phyloP scores from a whole-genome alignment of 2,329 filamentous ascomycete genomes.

The Fusarium haematococcum region DNA sequence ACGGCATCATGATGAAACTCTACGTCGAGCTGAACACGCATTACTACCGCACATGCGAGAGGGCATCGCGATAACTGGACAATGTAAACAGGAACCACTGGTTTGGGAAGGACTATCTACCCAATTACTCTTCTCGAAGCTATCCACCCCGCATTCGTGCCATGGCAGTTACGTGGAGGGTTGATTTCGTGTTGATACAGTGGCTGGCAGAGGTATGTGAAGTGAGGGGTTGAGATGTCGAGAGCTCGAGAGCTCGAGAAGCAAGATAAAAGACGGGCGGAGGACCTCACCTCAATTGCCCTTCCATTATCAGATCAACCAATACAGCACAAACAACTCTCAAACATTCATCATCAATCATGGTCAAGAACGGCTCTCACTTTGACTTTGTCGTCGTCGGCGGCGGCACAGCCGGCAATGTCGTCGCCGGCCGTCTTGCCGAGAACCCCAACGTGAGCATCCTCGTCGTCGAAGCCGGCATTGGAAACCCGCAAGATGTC shows the following conservation, averaged over 20 bases:
- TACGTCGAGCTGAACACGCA: background rate
- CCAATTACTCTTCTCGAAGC: background rate
- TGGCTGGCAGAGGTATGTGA: background rate
- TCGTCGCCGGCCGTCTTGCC: slow-evolving; percentile 50
- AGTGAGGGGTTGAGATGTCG: background rate
- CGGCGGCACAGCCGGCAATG: slow-evolving; percentile 50
- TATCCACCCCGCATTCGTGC: background rate
- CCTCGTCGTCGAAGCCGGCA: slow-evolving; percentile 61
- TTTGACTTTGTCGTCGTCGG: slow-evolving; percentile 1
- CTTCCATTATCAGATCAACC: background rate
- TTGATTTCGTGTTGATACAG: background rate
- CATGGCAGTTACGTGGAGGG: background rate
- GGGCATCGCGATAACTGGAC: background rate
- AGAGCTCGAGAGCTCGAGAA: background rate
- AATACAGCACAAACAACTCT: background rate
- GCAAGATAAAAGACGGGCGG: background rate
- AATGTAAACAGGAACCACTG: background rate
- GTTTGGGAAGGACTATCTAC: background rate
- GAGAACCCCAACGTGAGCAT: slow-evolving; percentile 53
- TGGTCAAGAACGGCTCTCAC: background rate
- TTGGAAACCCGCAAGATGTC: slow-evolving; percentile 59
- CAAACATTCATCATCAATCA: background rate
- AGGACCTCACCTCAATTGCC: background rate
- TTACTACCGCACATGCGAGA: background rate
- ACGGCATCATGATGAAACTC: background rate